Percentiles rank a stretch among this genome's conserved stretches.
phyloP scores from a whole-genome alignment of 2,329 filamentous ascomycete species.

The Tolypocladium capitatum region DNA sequence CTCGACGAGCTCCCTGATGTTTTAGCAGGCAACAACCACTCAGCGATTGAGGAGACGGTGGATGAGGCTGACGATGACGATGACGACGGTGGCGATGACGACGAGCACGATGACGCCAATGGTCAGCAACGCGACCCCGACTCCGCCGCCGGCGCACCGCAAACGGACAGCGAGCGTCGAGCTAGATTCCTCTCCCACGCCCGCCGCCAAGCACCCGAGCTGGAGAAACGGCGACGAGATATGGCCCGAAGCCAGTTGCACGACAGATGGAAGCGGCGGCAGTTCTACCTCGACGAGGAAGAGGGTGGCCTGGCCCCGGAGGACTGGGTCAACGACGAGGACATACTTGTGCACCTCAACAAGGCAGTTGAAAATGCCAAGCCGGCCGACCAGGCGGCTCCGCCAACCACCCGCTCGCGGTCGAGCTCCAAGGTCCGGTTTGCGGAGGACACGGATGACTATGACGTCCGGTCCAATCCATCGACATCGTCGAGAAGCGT shows the following conservation, averaged over 20 bases:
- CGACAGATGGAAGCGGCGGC: slow-evolving; percentile 62
- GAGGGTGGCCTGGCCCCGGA: slow-evolving; percentile 56
- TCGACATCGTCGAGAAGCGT: slow-evolving; percentile 61
- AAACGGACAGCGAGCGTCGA: slow-evolving; percentile 27
- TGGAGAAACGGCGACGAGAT: slow-evolving; percentile 25
- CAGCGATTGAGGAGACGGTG: slow-evolving; percentile 11
- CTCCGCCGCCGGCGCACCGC: background rate
- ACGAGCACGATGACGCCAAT: slow-evolving; percentile 11
- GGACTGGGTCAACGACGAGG: slow-evolving; percentile 49
- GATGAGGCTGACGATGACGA: slow-evolving; percentile 14
- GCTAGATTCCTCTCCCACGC: slow-evolving; percentile 22
- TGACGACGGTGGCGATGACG: slow-evolving; percentile 8
- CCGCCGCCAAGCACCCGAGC: slow-evolving; percentile 21
- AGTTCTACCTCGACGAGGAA: slow-evolving; percentile 77
- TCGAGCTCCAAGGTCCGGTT: slow-evolving; percentile 73
- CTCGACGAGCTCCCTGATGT: slow-evolving; percentile 29
- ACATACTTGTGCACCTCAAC: slow-evolving; percentile 30
- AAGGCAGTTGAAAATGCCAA: slow-evolving; percentile 27
- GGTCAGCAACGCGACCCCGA: slow-evolving; percentile 8
- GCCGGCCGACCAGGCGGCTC: slow-evolving; percentile 17
- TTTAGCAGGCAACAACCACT: slow-evolving; percentile 19
- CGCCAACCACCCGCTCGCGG: slow-evolving; percentile 30
- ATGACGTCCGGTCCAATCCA: slow-evolving; percentile 56
- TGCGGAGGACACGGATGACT: slow-evolving; percentile 56
- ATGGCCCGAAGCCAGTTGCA: slow-evolving; percentile 42